Evolutionary conservation across 2,329 filamentous ascomycete genomes (phyloP), one percentile per base, ranked within the genome.

Genomic region (Neopestalotiopsis sp.): DNA sequence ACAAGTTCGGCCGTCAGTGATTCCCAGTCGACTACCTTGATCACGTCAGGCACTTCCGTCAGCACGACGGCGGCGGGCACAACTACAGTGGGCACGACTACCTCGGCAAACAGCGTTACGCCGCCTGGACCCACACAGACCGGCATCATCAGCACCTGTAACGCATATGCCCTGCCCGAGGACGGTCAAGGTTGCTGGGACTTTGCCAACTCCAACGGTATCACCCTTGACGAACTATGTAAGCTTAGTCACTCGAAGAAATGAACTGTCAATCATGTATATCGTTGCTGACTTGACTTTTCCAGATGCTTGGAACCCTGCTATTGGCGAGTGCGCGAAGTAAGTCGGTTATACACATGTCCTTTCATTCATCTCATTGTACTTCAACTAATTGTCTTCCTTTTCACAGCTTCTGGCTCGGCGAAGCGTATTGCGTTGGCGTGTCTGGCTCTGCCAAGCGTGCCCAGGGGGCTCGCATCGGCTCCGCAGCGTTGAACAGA

Each of bases 121-220:
- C 63, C 72, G 20, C 70, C 75, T 13, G 69, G 69, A 12, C 75
- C 75, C n/a, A 78, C 72, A 4, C 76, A 76, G 64, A 72, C 69
- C 10, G 75, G 75, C 40, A 75, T 75, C 30, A 68, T 68, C 14
- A 34, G 71, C 10, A 72, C 69, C 13, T 79, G 78, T 66, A 74
- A 76, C 57, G 72, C 73, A 67, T 79, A 74, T 68, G 69, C 70
- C 32, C 60, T 67, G 64, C 73, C 75, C 10, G 40, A 69, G 28
- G 34, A 57, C 1, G 77, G 76, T 6, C 71, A 74, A 28, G 71
- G 64, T 32, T 80, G 78, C 68, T 30, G 32, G 13, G 38, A 20
- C 20, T 66, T 66, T 66, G 64, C 64, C 17, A 45, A 32, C 32
- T 30, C 9, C 7, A 66, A 65, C 32, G 49, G 38, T n/a, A 66